Base-by-base conservation (phyloP, 805 yeast species). In the Jamesozyma gamospora region DNA sequence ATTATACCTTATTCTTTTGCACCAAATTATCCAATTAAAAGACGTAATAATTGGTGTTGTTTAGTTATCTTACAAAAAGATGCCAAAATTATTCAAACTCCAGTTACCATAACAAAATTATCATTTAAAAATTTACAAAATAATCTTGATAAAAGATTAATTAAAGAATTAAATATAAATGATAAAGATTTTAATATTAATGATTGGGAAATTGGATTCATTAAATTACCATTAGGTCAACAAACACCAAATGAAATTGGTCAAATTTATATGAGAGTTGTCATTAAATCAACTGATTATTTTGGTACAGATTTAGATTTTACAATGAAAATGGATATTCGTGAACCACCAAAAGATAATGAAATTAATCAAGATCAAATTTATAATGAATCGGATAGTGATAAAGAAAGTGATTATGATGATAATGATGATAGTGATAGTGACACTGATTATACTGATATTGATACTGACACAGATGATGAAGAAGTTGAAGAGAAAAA, bases 171-270 rank as follows among this genome's bases (percentile, higher is more conserved):
- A 13, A 50, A 45, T 15, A n/a, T 56, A 21, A 67, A 73, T 4
- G 64, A 67, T 6, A 56, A 58, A 24, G 43, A 48, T 18, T 60
- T 59, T 26, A 52, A 55, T 11, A 66, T 66, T 8, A 58, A 59
- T 13, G 66, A 66, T 11, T 53, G 68, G 43, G 63, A 62, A 4
- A 66, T 87, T 41, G 80, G 86, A 34, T 79, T 90, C 1, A 79
- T 84, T 54, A 86, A 83, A 56, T 68, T 88, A 41, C 84, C 80
- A 49, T 58, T 88, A 36, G 62, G 79, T 7, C 70, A 77, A 36
- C 87, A 94, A 34, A 77, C 94, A 13, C 96, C 97, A n/a, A 71
- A 71, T 15, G 70, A 70, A 41, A 64, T 65, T 14, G 95, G 94
- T 32, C 66, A 64, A 32, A 75, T 64, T 54, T 78, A 75, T 47